Evolutionary conservation across 108 stramenopile genomes (phyloP).

Genomic region (Skeletonema tropicum): DNA sequence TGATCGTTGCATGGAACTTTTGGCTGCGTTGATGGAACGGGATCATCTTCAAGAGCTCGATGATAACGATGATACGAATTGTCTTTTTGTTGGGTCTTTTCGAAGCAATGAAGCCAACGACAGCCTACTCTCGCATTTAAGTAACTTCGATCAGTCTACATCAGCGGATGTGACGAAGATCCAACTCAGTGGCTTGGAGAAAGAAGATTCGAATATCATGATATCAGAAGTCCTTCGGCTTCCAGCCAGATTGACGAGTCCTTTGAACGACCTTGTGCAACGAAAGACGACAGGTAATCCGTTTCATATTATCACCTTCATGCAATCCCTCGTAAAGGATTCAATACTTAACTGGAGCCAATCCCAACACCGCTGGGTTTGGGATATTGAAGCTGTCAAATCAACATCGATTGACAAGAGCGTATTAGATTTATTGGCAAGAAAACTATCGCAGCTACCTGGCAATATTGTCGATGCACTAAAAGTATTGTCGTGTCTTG

Average conservation of each 20-base stretch:
- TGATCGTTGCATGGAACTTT: constrained; percentile 2
- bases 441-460: constrained; percentile 3
- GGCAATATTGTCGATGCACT: neutral
- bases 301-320: constrained; percentile 10
- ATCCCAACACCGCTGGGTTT: constrained; percentile 17
- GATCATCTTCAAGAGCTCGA: neutral
- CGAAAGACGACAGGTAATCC: constrained; percentile 28
- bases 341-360: constrained; percentile 10
- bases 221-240: constrained; percentile 16
- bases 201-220: neutral
- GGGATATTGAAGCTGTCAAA: constrained; percentile 16
- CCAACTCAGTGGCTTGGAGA: neutral
- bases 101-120: neutral
- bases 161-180: neutral
- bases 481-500: constrained; percentile 23
- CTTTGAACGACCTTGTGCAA: constrained; percentile 14
- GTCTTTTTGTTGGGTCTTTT: neutral
- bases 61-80: neutral
- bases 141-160: neutral
- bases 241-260: constrained; percentile 8
- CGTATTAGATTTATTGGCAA: constrained; percentile 11
- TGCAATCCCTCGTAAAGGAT: constrained; percentile 16
- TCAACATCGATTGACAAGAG: neutral
- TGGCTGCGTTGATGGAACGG: neutral
- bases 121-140: neutral